phyloP scores from a whole-genome alignment of 1,284 basidiomycete species.

The Microbotryomycetes sp. region DNA sequence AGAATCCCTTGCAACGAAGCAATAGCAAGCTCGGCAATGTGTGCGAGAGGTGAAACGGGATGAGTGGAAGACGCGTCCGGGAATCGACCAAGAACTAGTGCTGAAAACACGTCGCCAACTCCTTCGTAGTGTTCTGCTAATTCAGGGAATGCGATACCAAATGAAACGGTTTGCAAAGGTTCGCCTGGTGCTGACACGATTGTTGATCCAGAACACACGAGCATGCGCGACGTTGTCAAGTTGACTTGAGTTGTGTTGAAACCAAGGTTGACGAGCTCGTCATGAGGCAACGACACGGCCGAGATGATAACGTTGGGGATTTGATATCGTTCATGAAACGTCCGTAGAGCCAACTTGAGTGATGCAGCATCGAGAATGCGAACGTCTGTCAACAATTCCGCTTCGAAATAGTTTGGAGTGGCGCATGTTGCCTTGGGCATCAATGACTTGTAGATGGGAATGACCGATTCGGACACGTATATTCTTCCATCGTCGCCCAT shows the following conservation, averaged over 20 bases:
- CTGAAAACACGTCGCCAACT: conserved; percentile 94
- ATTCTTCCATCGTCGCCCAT: conserved; percentile 81
- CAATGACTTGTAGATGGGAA: conserved; percentile 78
- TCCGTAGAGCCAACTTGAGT: conserved; percentile 60
- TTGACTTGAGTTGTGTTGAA: conserved; percentile 5
- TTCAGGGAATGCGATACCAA: conserved; percentile 66
- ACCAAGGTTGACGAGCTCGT: conserved; percentile 34
- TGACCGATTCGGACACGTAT: conserved; percentile 80
- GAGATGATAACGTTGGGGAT: conserved; percentile 88
- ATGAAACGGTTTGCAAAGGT: conserved; percentile 45
- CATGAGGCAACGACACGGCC: conserved; percentile 56
- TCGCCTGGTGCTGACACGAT: conserved; percentile 15
- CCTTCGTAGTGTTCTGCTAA: conserved; percentile 91
- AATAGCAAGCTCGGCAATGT: conserved; percentile 54
- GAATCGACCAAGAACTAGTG: conserved; percentile 81
- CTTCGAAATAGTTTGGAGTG: conserved; percentile 97
- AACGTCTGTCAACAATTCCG: conserved; percentile 70
- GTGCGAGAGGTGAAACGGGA: conserved; percentile 56
- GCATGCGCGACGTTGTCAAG: conserved; percentile 46
- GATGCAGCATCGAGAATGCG: conserved; percentile 60
- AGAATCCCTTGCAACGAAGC: conserved; percentile 82
- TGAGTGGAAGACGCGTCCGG: conserved; percentile 59
- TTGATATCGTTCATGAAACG: conserved; percentile 64
- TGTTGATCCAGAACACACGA: conserved; percentile 73
- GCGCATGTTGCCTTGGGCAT: conserved; percentile 79